Evolutionary conservation across 1,139 yeast species (phyloP), one percentile per base, ranked within the genome.

Genomic region (Chernovozyma sophiae-reginae): DNA sequence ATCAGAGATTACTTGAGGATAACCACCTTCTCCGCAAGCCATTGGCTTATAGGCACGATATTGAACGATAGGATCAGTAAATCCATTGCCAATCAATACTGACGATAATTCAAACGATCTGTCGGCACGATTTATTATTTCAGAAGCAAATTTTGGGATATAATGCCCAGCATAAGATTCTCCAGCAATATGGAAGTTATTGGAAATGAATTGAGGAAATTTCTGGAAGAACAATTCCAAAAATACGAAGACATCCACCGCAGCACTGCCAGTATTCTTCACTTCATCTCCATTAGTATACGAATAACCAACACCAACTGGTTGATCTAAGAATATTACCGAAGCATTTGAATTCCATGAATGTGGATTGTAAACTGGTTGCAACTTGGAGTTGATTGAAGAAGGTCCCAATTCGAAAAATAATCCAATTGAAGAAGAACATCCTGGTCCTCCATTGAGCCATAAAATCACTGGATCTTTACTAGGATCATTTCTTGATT

Each of bases 381-480:
- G 77, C 49, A 84, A 65, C 41, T 81, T 73, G 24, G 73, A 56
- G 49, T 74, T 79, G 45, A 89, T 80, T 16, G 85, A 74, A 2
- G 95, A 74, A 22, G 96, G 94, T 19, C 97, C 97, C 55, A 87
- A 72, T 65, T 89, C 96, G 53, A 87, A 86, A 58, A 87, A 85
- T 47, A 87, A 71, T n/a, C 96, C 97, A 23, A 95, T 86, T 60
- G 86, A 65, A 3, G 95, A 84, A 11, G 95, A 84, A 60, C 96
- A 86, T 10, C 96, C 96, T 32, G 95, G 95, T 16, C 95, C 95
- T 50, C 95, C 95, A 53, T 86, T 87, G 52, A 87, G 72, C 96
- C 96, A 89, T 49, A 89, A 68, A 37, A 89, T 75, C 34, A 87
- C 70, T 7, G 96, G 96, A 58, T 87, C 96, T 43, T 73, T 86